A percentile compares a stretch with the other conserved stretches of the same genome.
Evolutionary conservation across 768 basidiomycete species (phyloP).

Genomic region (Tricholoma bakamatsutake): DNA sequence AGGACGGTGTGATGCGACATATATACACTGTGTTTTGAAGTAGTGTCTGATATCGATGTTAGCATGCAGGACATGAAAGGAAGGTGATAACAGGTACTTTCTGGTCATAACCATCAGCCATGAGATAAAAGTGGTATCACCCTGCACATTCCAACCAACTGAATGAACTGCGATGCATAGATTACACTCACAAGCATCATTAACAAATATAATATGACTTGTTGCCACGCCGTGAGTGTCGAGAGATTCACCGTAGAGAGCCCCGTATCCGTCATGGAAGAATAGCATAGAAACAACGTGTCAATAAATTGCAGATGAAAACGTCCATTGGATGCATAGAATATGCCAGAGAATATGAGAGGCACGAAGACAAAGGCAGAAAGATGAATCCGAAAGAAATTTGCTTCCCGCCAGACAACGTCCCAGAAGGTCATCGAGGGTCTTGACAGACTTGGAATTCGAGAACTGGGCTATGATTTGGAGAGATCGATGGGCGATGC

Average conservation of each 20-base stretch:
- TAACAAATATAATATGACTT: slow-evolving; percentile 47
- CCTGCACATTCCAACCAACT: slow-evolving; percentile 21
- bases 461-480: too few relatives aligned
- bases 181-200: slow-evolving; percentile 41
- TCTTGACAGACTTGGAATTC: neutral
- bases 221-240: slow-evolving; percentile 43
- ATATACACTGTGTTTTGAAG: slow-evolving; percentile 37
- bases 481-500: neutral
- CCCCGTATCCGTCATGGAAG: slow-evolving; percentile 48
- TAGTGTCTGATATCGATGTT: slow-evolving; percentile 27
- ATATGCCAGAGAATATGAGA: slow-evolving; percentile 56
- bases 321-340: slow-evolving; percentile 59
- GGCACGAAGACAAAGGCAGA: slow-evolving; percentile 50
- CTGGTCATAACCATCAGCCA: slow-evolving; percentile 64
- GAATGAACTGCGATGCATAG: neutral
- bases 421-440: neutral
- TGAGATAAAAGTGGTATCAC: slow-evolving; percentile 46
- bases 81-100: slow-evolving; percentile 28
- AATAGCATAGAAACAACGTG: slow-evolving; percentile 53
- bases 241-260: slow-evolving; percentile 46
- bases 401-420: slow-evolving; percentile 20
- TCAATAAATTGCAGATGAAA: slow-evolving; percentile 47
- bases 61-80: neutral
- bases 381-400: slow-evolving; percentile 51
- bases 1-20: slow-evolving; percentile 22